These are phyloP conservation scores for Postia placenta DNA, from an alignment of 768 basidiomycete genomes.

Conservation along the genomic window DNA sequence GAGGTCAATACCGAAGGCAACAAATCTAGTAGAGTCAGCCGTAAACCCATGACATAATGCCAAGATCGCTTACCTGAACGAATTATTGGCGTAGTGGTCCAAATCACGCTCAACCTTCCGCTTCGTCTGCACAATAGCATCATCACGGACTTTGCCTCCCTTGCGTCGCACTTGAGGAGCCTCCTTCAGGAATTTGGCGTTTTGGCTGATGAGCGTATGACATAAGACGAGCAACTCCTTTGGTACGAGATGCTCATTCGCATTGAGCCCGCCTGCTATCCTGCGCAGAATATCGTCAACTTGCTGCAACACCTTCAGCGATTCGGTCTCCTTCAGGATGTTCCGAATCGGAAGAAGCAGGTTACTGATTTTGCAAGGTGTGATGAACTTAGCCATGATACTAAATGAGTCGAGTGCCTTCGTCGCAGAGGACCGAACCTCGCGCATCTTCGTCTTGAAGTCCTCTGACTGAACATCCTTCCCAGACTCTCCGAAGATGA, in stretches of 20 bases:
- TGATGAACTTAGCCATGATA: constrained; percentile 71
- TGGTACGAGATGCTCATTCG: constrained; percentile 66
- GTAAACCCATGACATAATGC: not conserved
- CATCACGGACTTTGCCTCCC: constrained; percentile 36
- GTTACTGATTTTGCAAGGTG: constrained; percentile 68
- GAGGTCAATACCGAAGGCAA: constrained; percentile 87
- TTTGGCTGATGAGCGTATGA: constrained; percentile 86
- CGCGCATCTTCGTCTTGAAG: constrained; percentile 92
- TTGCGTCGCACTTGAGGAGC: constrained; percentile 30
- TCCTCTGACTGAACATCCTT: constrained; percentile 84
- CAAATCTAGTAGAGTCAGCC: constrained; percentile 49
- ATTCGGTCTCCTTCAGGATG: constrained; percentile 83
- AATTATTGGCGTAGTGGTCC: constrained; percentile 81
- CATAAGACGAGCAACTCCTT: constrained; percentile 74
- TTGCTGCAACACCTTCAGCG: constrained; percentile 69
- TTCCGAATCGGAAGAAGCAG: constrained; percentile 74
- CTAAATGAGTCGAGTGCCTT: constrained; percentile 84
- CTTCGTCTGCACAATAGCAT: constrained; percentile 75
- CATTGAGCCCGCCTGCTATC: constrained; percentile 77
- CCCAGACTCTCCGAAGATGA: constrained; percentile 91
- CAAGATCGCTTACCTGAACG: constrained; percentile 62
- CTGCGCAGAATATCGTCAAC: constrained; percentile 88
- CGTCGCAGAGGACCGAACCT: constrained; percentile 80
- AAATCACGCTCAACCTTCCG: constrained; percentile 47
- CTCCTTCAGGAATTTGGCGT: constrained; percentile 79